Evolutionary conservation across 2,329 filamentous ascomycete species (phyloP), one percentile per base, ranked within the genome.

Genomic region (Phoma herbarum): DNA sequence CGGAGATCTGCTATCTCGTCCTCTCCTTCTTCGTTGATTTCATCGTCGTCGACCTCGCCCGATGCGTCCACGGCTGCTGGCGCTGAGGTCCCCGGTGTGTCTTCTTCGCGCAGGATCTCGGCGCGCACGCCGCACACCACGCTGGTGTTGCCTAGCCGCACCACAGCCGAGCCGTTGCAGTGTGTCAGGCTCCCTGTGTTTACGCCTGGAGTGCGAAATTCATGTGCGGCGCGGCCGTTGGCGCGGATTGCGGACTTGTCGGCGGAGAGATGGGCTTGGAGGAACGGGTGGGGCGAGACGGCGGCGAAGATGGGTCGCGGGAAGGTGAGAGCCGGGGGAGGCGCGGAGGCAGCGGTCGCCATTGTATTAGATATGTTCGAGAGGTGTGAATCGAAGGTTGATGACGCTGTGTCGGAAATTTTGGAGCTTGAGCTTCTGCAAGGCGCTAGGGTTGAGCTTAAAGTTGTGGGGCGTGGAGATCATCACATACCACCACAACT

Each of bases 101-200:
- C 88, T 48, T 85, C 84, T 2, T 90, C 88, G 46, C 88, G 83
- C 25, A 99, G 82, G 7, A 96, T 88, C 79, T 99, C 95, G 51
- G 85, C 93, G 43, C 94, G 88, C 20, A 99, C 88, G 57, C 94
- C 95, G 74, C 93, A 97, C 35, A 99, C 93, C n/a, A 93, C 92
- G 1, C 92, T 93, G 1, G 94, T 98, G 76, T 96, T 92, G 45
- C 95, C 95, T 50, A 91, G 83, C 33, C 95, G 87, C 48, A 98
- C 90, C 0, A 98, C 89, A 0, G 94, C 90, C 69, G 92, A 96
- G 50, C 95, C 95, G 74, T 96, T 89, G 55, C 92, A 90, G 76
- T 99, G 93, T 0, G 92, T 91, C 48, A 99, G 82, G 22, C 92
- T 95, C 25, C 91, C 90, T 0, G 88, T 87, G 77, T 97, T 95